Percentiles rank a stretch among this genome's conserved stretches.
Conservation (phyloP, 495 filamentous ascomycete species). For the Hyaloscypha hepaticicola region DNA sequence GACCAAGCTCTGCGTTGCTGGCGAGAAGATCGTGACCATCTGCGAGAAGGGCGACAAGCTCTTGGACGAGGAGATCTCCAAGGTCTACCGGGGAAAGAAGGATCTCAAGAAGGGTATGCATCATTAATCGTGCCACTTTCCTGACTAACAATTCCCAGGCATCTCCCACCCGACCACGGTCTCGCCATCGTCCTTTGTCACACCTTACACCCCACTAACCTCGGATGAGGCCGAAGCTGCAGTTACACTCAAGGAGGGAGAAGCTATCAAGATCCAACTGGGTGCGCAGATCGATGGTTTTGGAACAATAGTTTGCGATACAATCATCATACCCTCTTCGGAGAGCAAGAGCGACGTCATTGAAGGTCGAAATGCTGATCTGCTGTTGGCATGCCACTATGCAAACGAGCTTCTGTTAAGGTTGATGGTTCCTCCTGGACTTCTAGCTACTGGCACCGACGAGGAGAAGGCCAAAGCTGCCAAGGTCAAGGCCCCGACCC, state of each 20-base stretch:
- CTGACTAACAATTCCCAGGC: slow-evolving; percentile 22
- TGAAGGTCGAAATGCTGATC: slow-evolving; percentile 74
- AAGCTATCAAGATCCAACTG: slow-evolving; percentile 92
- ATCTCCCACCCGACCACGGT: slow-evolving; percentile 83
- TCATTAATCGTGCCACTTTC: slow-evolving; percentile 7
- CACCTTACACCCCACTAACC: slow-evolving; percentile 89
- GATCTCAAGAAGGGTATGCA: slow-evolving; percentile 68
- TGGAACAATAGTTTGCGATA: slow-evolving; percentile 94
- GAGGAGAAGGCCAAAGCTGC: slow-evolving; percentile 94
- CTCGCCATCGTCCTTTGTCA: slow-evolving; percentile 91
- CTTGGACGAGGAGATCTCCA: slow-evolving; percentile 86
- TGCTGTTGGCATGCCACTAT: slow-evolving; percentile 88
- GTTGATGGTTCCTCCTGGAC: slow-evolving; percentile 84
- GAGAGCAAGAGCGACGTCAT: slow-evolving; percentile 57
- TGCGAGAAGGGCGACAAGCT: slow-evolving; percentile 96
- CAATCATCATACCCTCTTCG: slow-evolving; percentile 66
- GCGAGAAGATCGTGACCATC: slow-evolving; percentile 85
- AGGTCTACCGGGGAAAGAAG: slow-evolving; percentile 98
- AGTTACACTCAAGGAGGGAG: slow-evolving; percentile 72
- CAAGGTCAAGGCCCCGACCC: slow-evolving; percentile 72
- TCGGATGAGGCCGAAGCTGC: slow-evolving; percentile 83
- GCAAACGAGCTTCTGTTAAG: slow-evolving; percentile 92
- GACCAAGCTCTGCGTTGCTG: slow-evolving; percentile 74
- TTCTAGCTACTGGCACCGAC: slow-evolving; percentile 78
- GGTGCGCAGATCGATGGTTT: slow-evolving; percentile 98